These are phyloP conservation scores for Fonsecaea erecta DNA, from an alignment of 2,329 filamentous ascomycete species.

Conservation along the genomic window DNA sequence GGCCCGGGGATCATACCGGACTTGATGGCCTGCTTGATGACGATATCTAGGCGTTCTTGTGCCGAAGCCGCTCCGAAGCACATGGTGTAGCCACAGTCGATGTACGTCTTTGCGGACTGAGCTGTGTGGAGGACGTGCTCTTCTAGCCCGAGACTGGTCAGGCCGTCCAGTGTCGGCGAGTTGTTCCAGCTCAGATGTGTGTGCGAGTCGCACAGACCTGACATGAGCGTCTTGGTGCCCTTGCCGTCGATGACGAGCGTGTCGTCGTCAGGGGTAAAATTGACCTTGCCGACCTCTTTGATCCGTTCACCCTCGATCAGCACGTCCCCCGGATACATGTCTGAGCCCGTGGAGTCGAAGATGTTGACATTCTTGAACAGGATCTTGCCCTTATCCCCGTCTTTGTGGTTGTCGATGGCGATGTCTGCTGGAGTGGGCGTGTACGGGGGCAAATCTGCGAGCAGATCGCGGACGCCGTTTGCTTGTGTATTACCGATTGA, in stretches of 20 bases:
- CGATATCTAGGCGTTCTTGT: slow-evolving; percentile 16
- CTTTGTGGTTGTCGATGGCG: slow-evolving; percentile 19
- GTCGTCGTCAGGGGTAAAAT: slow-evolving; percentile 16
- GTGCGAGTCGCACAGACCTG: slow-evolving; percentile 12
- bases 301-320: slow-evolving; percentile 18
- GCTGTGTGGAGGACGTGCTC: slow-evolving; percentile 17
- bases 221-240: slow-evolving; percentile 16
- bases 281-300: slow-evolving; percentile 15
- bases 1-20: slow-evolving; percentile 20
- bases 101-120: slow-evolving; percentile 16
- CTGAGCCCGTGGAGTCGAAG: slow-evolving; percentile 17
- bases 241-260: slow-evolving; percentile 19
- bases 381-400: slow-evolving; percentile 21
- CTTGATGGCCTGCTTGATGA: slow-evolving; percentile 17
- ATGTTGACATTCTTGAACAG: slow-evolving; percentile 21
- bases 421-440: slow-evolving; percentile 12
- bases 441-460: slow-evolving; percentile 2
- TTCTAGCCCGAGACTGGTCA: slow-evolving; percentile 12
- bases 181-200: slow-evolving; percentile 21
- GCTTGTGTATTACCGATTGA: slow-evolving; percentile 1
- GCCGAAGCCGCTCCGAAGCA: slow-evolving; percentile 19
- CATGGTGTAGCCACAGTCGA: slow-evolving; percentile 22
- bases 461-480: slow-evolving; percentile 5
- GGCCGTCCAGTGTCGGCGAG: slow-evolving; percentile 15
- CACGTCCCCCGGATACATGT: slow-evolving; percentile 17